phyloP scores from a whole-genome alignment of 2,329 filamentous ascomycete genomes.

The Penicillium decumbens region DNA sequence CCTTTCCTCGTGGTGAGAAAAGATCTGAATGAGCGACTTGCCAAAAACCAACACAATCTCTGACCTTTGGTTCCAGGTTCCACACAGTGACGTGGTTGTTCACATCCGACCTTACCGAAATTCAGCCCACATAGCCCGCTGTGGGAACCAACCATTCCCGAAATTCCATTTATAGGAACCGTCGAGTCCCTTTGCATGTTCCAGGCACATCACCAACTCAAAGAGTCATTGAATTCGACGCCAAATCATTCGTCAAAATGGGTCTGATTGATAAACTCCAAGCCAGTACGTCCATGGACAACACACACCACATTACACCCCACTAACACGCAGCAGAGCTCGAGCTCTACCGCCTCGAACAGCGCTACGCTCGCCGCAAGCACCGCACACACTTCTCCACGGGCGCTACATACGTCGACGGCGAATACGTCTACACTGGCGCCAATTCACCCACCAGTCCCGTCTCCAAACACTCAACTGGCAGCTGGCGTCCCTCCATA shows the following conservation, averaged over 20 bases:
- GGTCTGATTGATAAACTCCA: slow-evolving; percentile 50
- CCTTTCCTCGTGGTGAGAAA: not conserved
- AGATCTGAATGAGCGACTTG: not conserved
- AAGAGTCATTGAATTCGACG: not conserved
- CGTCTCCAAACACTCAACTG: slow-evolving; percentile 39
- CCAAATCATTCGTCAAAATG: slow-evolving; percentile 34
- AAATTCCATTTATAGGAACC: slow-evolving; percentile 5
- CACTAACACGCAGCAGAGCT: slow-evolving; percentile 59
- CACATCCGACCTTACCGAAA: slow-evolving; percentile 6
- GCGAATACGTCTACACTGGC: slow-evolving; percentile 77
- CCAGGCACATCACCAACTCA: not conserved
- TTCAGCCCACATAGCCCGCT: not conserved
- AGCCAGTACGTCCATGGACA: slow-evolving; percentile 41
- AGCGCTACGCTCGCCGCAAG: slow-evolving; percentile 87
- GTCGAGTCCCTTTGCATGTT: not conserved
- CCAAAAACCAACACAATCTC: not conserved
- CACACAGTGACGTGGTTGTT: not conserved
- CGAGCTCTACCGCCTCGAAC: slow-evolving; percentile 90
- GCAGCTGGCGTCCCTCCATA: slow-evolving; percentile 30
- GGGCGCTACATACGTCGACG: slow-evolving; percentile 87
- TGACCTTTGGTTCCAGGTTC: not conserved
- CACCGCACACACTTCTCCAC: slow-evolving; percentile 85
- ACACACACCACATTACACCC: slow-evolving; percentile 45
- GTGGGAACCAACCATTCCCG: slow-evolving; percentile 13
- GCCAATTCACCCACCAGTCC: slow-evolving; percentile 35